A percentile compares a stretch with the other conserved stretches of the same genome.
These are phyloP conservation scores for Oryza glaberrima DNA, from an alignment of 176 grass and related monocot genomes.

Conservation along the genomic window DNA sequence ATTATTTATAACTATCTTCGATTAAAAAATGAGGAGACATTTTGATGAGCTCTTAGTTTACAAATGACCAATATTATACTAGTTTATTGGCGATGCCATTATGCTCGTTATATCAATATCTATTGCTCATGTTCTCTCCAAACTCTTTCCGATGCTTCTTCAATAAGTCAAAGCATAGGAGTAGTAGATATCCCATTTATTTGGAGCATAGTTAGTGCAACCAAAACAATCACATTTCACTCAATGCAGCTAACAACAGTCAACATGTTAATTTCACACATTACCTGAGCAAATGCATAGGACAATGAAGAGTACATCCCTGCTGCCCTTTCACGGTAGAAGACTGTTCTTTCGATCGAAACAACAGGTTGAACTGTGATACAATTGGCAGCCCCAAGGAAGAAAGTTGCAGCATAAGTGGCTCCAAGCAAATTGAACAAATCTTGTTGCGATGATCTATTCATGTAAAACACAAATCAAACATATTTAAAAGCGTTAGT, in stretches of 20 bases:
- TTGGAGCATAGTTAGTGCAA: not conserved
- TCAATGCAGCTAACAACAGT: not conserved
- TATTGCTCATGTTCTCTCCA: not conserved
- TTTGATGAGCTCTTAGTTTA: not conserved
- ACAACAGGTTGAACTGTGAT: constrained; percentile 79
- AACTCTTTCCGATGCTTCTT: not conserved
- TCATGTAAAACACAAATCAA: constrained; percentile 13
- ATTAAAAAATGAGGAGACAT: not conserved
- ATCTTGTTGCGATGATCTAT: constrained; percentile 72
- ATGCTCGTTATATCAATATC: constrained; percentile 2
- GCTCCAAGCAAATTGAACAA: constrained; percentile 74
- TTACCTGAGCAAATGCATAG: constrained; percentile 91
- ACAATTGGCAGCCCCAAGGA: constrained; percentile 72
- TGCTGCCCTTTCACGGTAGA: constrained; percentile 89
- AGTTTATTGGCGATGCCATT: not conserved
- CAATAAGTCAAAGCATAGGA: not conserved
- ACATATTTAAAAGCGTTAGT: constrained; percentile 36
- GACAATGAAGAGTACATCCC: constrained; percentile 94
- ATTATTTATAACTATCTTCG: not conserved
- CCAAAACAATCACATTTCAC: not conserved
- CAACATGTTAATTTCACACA: constrained; percentile 17
- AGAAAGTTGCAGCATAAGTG: constrained; percentile 78
- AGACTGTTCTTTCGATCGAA: constrained; percentile 75
- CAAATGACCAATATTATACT: no score
- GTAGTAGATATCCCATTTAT: not conserved